Percentiles rank a stretch among this genome's conserved stretches.
These are phyloP conservation scores for Aspergillus piperis DNA, from an alignment of 2,329 filamentous ascomycete genomes.

Conservation along the genomic window DNA sequence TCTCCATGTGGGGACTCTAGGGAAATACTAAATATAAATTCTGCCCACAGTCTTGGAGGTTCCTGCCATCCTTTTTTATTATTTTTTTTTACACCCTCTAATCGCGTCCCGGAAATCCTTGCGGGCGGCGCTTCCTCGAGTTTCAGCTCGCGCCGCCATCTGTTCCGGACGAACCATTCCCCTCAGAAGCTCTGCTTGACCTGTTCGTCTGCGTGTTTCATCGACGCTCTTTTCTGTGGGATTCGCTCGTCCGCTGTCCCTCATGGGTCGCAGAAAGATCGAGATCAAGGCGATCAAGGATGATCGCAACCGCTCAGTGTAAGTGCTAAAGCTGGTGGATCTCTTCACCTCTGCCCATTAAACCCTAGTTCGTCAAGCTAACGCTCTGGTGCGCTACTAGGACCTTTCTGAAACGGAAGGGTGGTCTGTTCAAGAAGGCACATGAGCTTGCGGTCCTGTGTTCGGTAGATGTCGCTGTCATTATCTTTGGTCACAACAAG, in stretches of 20 bases:
- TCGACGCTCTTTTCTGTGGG: constrained; percentile 11
- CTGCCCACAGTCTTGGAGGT: constrained; percentile 3
- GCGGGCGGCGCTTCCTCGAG: constrained; percentile 10
- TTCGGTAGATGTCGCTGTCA: constrained; percentile 96
- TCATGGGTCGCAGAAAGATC: constrained; percentile 97
- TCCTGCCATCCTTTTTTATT: background rate
- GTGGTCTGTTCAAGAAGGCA: constrained; percentile 98
- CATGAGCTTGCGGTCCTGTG: constrained; percentile 97
- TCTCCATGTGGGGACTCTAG: background rate
- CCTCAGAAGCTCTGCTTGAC: constrained; percentile 2
- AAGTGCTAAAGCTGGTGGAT: constrained; percentile 49
- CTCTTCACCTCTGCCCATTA: constrained; percentile 1
- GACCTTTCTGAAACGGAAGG: constrained; percentile 98
- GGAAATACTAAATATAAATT: constrained; percentile 4
- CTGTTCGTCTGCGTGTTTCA: constrained; percentile 13
- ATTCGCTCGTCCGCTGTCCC: constrained; percentile 18
- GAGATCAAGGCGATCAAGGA: constrained; percentile 99
- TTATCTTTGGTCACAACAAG: constrained; percentile 98
- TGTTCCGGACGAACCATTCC: constrained; percentile 11
- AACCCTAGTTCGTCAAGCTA: background rate
- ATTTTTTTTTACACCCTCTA: background rate
- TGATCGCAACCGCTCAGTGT: constrained; percentile 97
- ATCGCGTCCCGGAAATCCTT: constrained; percentile 16
- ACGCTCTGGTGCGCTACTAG: constrained; percentile 48
- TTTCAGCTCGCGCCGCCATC: constrained; percentile 18